These are phyloP conservation scores for Cladochytrium replicatum DNA, from an alignment of 192 early-diverging fungal genomes.

Conservation along the genomic window DNA sequence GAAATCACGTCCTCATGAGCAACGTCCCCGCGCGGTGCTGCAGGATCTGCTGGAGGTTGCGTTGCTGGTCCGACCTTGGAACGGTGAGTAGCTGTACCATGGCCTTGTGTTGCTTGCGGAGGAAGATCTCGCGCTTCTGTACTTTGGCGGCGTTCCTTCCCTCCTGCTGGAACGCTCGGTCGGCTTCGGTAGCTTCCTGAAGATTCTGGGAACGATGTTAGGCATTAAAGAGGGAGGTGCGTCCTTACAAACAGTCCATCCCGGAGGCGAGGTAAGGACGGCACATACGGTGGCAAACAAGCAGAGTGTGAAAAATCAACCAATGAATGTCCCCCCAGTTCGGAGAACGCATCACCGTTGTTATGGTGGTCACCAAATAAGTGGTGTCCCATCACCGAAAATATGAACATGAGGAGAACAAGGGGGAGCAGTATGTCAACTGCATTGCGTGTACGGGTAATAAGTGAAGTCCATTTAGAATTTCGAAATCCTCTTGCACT, in stretches of 20 bases:
- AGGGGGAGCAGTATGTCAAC: constrained; percentile 34
- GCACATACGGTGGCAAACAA: constrained; percentile 28
- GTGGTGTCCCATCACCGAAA: constrained; percentile 33
- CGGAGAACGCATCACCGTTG: background rate
- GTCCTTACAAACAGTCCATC: too few species aligned
- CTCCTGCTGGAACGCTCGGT: constrained; percentile 12
- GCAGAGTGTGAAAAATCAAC: constrained; percentile 22
- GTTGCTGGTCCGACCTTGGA: constrained; percentile 16
- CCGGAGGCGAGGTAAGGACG: too few species aligned
- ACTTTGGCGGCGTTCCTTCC: constrained; percentile 15
- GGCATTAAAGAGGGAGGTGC: too few species aligned
- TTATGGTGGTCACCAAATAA: constrained; percentile 26
- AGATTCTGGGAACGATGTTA: constrained; percentile 19
- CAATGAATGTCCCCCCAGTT: constrained; percentile 19
- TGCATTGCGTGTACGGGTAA: constrained; percentile 25
- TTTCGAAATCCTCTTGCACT: too few species aligned
- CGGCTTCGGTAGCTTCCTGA: constrained; percentile 32
- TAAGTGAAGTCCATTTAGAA: too few species aligned
- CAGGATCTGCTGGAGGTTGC: constrained; percentile 28
- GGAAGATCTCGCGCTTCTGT: constrained; percentile 33
- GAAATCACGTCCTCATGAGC: constrained; percentile 34
- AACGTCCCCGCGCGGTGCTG: constrained; percentile 25
- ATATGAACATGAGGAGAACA: constrained; percentile 35
- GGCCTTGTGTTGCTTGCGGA: constrained; percentile 31
- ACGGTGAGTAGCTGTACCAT: constrained; percentile 26